phyloP scores from a whole-genome alignment of 1,284 basidiomycete genomes.

The Cutaneotrichosporon cyanovorans region DNA sequence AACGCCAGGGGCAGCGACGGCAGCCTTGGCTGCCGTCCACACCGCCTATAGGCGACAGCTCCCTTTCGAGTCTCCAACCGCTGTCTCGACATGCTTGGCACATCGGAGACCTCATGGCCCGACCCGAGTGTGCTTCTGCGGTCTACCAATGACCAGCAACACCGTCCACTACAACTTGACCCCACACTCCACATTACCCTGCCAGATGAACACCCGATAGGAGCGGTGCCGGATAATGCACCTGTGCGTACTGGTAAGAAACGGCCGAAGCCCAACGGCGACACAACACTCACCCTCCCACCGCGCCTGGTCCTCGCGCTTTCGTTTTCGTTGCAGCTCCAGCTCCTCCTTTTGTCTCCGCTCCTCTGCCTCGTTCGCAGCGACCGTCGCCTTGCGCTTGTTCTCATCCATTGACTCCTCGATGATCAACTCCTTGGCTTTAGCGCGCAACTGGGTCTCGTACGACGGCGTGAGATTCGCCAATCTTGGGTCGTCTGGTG shows the following conservation, averaged over 20 bases:
- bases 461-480: constrained; percentile 44
- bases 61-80: too few relatives aligned
- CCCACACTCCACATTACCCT: too few relatives aligned
- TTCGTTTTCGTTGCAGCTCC: constrained; percentile 44
- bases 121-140: too few relatives aligned
- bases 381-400: constrained; percentile 43
- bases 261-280: not conserved
- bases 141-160: too few relatives aligned
- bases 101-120: too few relatives aligned
- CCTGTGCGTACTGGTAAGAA: constrained; percentile 11
- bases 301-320: constrained; percentile 48
- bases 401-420: constrained; percentile 52
- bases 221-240: not conserved
- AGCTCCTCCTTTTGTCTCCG: constrained; percentile 49
- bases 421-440: constrained; percentile 51
- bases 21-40: too few relatives aligned
- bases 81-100: too few relatives aligned
- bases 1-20: too few relatives aligned
- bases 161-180: too few relatives aligned
- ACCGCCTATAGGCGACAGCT: not conserved
- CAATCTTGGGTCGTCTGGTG: constrained; percentile 46
- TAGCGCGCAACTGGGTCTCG: constrained; percentile 47
- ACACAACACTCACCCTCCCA: constrained; percentile 50
- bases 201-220: not conserved
- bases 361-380: constrained; percentile 53